Evolutionary conservation across 805 yeast species (phyloP).

Genomic region (Cyberlindnera nakhonratchasimensis): DNA sequence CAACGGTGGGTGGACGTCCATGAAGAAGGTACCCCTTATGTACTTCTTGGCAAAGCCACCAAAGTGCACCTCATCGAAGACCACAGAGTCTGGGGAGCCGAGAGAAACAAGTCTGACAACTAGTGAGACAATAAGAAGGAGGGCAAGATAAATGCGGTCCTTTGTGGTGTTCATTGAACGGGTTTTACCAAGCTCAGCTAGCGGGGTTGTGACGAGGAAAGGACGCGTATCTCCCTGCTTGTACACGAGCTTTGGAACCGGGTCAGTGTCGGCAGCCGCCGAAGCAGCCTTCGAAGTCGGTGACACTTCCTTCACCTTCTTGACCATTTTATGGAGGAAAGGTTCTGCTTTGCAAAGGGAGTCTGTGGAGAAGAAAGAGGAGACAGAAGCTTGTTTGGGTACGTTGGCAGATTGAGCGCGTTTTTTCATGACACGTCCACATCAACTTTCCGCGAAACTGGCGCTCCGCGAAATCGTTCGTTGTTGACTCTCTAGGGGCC

Average conservation of each 20-base stretch:
- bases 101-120: slow-evolving; percentile 60
- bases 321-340: slow-evolving; percentile 11
- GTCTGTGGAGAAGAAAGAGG: not conserved
- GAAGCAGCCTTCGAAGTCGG: not conserved
- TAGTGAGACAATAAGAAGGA: slow-evolving; percentile 49
- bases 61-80: slow-evolving; percentile 91
- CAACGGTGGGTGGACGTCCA: slow-evolving; percentile 80
- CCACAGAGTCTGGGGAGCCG: slow-evolving; percentile 72
- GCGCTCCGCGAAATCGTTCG: not conserved
- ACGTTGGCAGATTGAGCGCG: slow-evolving; percentile 1
- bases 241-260: slow-evolving; percentile 44
- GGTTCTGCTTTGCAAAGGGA: not conserved
- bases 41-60: slow-evolving; percentile 95
- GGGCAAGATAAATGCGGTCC: slow-evolving; percentile 40
- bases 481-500: no score
- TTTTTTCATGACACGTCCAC: slow-evolving; percentile 15
- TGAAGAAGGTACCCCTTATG: slow-evolving; percentile 57
- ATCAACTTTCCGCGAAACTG: slow-evolving; percentile 5
- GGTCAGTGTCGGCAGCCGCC: slow-evolving; percentile 25
- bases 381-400: not conserved
- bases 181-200: slow-evolving; percentile 35
- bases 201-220: slow-evolving; percentile 51
- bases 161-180: slow-evolving; percentile 36
- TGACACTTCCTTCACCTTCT: slow-evolving; percentile 16
- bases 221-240: slow-evolving; percentile 52